Evolutionary conservation across 2,329 filamentous ascomycete species (phyloP).

Genomic region (Alternaria infectoria): DNA sequence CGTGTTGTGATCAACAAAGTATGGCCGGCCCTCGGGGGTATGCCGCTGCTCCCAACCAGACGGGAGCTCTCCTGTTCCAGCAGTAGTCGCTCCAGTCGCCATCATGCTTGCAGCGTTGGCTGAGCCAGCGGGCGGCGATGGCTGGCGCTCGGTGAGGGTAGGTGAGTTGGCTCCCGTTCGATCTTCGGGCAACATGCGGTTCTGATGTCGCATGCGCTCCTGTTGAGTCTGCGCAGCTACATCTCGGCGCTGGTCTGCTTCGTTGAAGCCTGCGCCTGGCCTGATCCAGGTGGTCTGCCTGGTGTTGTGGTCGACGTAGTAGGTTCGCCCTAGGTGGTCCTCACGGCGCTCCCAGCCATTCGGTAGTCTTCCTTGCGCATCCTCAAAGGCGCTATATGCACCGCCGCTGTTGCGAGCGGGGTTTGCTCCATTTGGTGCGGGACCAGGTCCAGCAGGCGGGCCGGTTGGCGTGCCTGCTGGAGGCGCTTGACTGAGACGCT

Average conservation of each 20-base stretch:
- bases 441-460: constrained; percentile 42
- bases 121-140: constrained; percentile 46
- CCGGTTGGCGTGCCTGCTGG: constrained; percentile 51
- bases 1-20: constrained; percentile 99
- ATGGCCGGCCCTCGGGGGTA: constrained; percentile 91
- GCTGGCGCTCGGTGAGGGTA: constrained; percentile 65
- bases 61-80: constrained; percentile 91
- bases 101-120: constrained; percentile 79
- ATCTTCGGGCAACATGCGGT: constrained; percentile 93
- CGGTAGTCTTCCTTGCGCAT: constrained; percentile 89
- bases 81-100: constrained; percentile 92
- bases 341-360: constrained; percentile 95
- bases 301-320: constrained; percentile 98
- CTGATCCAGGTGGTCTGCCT: constrained; percentile 96
- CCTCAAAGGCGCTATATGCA: constrained; percentile 88
- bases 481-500: constrained; percentile 38
- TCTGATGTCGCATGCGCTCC: constrained; percentile 92
- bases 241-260: constrained; percentile 76
- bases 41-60: constrained; percentile 96
- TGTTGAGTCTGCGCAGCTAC: constrained; percentile 91
- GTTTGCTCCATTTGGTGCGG: constrained; percentile 45
- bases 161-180: constrained; percentile 92
- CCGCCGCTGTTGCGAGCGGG: constrained; percentile 46
- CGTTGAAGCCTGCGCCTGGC: constrained; percentile 78
- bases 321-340: constrained; percentile 92